Evolutionary conservation across 805 yeast species (phyloP).

Genomic region (Saccharomycopsis lassenensis): DNA sequence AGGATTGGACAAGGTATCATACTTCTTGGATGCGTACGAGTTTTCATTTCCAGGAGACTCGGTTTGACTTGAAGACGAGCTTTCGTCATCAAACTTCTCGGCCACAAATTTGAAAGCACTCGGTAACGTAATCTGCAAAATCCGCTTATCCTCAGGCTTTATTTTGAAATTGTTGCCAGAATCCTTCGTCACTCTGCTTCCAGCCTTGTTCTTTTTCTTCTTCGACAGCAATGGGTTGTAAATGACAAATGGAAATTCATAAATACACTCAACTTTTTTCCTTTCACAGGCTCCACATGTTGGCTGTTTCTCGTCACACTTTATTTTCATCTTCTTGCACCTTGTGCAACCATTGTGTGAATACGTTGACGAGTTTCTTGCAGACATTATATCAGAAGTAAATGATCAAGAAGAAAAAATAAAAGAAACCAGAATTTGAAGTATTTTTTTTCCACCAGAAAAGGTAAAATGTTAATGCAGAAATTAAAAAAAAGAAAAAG

Average conservation of each 20-base stretch:
- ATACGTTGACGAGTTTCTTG: slow-evolving; percentile 8
- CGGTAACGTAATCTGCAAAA: slow-evolving; percentile 13
- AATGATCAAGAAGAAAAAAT: too few species aligned
- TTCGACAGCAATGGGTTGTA: slow-evolving; percentile 10
- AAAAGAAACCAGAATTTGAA: too few species aligned
- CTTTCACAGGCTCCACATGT: slow-evolving; percentile 8
- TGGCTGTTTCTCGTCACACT: slow-evolving; percentile 13
- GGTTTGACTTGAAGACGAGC: slow-evolving; percentile 1
- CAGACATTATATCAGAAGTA: too few species aligned
- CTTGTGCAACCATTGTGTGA: slow-evolving; percentile 14
- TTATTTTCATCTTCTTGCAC: slow-evolving; percentile 15
- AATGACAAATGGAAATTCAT: slow-evolving; percentile 10
- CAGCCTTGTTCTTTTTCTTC: slow-evolving; percentile 1
- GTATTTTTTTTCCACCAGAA: too few species aligned
- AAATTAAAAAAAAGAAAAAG: too few species aligned
- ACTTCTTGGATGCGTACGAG: too few species aligned
- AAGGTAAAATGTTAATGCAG: too few species aligned
- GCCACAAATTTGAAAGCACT: slow-evolving; percentile 12
- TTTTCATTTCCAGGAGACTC: too few species aligned
- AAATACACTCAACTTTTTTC: slow-evolving; percentile 7
- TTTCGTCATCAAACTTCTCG: slow-evolving; percentile 11
- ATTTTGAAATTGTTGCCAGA: not conserved
- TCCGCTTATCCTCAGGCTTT: slow-evolving; percentile 9
- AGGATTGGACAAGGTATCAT: too few species aligned
- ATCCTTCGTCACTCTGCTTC: not conserved